A percentile compares a stretch with the other conserved stretches of the same genome.
These are phyloP conservation scores for Populus trichocarpa DNA, from an alignment of 441 rosid genomes.

Conservation along the genomic window DNA sequence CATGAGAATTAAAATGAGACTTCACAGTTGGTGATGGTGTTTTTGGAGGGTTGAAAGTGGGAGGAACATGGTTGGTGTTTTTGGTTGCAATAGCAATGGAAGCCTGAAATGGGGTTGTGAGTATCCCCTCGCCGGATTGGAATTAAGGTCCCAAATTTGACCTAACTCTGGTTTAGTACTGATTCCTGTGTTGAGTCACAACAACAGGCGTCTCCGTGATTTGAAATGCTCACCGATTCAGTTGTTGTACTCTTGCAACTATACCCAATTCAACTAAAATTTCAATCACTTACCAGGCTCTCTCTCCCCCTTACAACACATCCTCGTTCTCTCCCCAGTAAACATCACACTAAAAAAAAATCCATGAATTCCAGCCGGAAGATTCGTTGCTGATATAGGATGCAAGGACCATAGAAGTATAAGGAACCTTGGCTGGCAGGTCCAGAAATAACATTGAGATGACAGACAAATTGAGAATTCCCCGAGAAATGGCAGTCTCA, in stretches of 20 bases:
- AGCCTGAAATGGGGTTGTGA: constrained; percentile 52
- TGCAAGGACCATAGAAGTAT: too few relatives aligned
- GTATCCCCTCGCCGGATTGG: constrained; percentile 65
- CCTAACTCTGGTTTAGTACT: constrained; percentile 45
- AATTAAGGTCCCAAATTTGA: constrained; percentile 51
- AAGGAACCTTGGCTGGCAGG: too few relatives aligned
- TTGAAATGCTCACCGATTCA: constrained; percentile 15
- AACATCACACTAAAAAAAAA: too few relatives aligned
- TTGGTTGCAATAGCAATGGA: constrained; percentile 29
- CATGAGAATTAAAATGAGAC: neutral
- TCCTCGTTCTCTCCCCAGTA: too few relatives aligned
- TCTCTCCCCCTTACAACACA: too few relatives aligned
- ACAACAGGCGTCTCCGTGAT: constrained; percentile 78
- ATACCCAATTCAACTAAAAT: neutral
- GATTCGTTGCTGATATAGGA: too few relatives aligned
- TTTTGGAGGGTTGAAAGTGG: constrained; percentile 28
- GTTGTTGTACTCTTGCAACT: constrained; percentile 4
- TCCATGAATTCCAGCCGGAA: too few relatives aligned
- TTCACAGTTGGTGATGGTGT: constrained; percentile 33
- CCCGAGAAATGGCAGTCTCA: too few relatives aligned
- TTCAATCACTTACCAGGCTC: too few relatives aligned
- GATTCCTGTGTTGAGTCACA: constrained; percentile 60
- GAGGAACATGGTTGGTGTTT: constrained; percentile 17
- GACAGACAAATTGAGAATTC: too few relatives aligned
- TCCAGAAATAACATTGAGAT: too few relatives aligned